phyloP scores from a whole-genome alignment of 2,329 filamentous ascomycete genomes.

The Aspergillus pseudoterreus region DNA sequence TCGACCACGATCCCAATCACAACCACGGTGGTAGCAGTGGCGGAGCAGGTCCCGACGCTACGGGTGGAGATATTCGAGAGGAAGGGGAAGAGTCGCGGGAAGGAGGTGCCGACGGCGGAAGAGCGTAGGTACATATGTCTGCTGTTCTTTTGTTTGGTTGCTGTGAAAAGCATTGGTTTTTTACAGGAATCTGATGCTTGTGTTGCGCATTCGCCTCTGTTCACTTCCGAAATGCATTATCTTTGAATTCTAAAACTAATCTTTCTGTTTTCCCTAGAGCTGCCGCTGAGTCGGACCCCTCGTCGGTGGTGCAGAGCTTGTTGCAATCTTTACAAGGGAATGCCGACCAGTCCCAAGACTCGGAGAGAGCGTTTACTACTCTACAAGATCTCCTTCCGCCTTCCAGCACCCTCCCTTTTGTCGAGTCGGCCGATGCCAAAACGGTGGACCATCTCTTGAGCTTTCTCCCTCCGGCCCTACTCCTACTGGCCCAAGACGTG shows the following conservation, averaged over 20 bases:
- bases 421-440: conserved; percentile 62
- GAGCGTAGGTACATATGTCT: conserved; percentile 89
- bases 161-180: no score
- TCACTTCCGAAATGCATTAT: background rate
- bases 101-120: conserved; percentile 90
- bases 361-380: conserved; percentile 71
- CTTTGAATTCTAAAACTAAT: background rate
- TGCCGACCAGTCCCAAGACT: conserved; percentile 42
- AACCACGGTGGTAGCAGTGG: conserved; percentile 63
- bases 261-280: conserved; percentile 46
- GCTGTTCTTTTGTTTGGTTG: background rate
- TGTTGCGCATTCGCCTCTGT: no score
- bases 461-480: conserved; percentile 72
- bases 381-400: conserved; percentile 81
- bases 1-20: conserved; percentile 55
- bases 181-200: no score
- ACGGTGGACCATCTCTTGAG: conserved; percentile 71
- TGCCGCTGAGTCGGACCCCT: conserved; percentile 64
- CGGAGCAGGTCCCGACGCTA: conserved; percentile 80
- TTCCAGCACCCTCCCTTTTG: conserved; percentile 70
- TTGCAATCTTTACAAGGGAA: conserved; percentile 72
- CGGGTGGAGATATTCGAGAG: conserved; percentile 84
- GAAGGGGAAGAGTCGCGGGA: conserved; percentile 86
- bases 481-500: conserved; percentile 70
- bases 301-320: conserved; percentile 80